Conservation (phyloP, 805 yeast species). For the Yarrowia osloensis region DNA sequence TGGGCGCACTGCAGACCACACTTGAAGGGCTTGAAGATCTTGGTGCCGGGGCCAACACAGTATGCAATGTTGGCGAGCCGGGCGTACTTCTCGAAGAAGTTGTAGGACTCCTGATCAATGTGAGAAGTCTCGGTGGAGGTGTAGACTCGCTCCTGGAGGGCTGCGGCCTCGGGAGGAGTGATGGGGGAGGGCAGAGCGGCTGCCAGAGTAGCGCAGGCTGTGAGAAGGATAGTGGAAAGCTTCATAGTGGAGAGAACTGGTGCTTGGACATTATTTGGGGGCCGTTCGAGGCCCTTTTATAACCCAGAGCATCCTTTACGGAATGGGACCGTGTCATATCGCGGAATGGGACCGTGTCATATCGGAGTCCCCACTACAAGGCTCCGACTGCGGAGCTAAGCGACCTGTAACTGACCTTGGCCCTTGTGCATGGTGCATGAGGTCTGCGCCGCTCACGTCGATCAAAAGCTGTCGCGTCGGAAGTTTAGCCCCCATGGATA, state of each 20-base stretch:
- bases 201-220: neutral
- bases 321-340: no score
- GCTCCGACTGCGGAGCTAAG: neutral
- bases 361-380: neutral
- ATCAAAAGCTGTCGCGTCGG: neutral
- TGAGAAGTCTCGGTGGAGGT: conserved; percentile 7
- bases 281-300: neutral
- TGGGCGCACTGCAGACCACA: conserved; percentile 14
- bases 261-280: neutral
- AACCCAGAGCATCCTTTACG: neutral
- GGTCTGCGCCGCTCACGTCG: conserved; percentile 12
- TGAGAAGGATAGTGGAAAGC: neutral
- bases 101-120: conserved; percentile 9
- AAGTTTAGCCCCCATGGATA: neutral
- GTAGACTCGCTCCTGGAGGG: conserved; percentile 8
- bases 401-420: neutral
- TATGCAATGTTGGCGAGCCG: conserved; percentile 13
- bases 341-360: neutral
- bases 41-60: conserved; percentile 14
- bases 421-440: neutral
- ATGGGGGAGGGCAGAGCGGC: neutral
- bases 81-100: conserved; percentile 15
- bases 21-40: conserved; percentile 11
- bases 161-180: neutral
- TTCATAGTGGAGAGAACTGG: neutral